Evolutionary conservation across 2,329 filamentous ascomycete species (phyloP).

Genomic region (Parasarocladium wereldwijsianum): DNA sequence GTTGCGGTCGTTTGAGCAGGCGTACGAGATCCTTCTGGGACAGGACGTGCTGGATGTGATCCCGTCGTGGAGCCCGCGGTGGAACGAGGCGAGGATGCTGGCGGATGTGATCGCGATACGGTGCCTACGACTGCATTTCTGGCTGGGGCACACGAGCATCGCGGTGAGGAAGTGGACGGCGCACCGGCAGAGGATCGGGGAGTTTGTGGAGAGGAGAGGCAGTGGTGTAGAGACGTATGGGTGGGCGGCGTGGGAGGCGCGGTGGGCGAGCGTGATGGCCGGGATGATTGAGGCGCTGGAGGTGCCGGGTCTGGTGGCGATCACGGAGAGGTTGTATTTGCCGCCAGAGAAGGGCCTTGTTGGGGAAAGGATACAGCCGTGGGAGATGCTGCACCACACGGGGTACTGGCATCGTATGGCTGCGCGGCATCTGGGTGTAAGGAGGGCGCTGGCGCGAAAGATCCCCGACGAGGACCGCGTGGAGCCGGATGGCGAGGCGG

Average conservation of each 20-base stretch:
- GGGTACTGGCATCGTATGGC: constrained; percentile 54
- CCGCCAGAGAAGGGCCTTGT: constrained; percentile 42
- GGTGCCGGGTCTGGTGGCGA: constrained; percentile 32
- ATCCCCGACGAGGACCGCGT: constrained; percentile 45
- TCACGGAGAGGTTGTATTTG: constrained; percentile 31
- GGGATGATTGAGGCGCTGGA: constrained; percentile 40
- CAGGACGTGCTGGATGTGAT: constrained; percentile 78
- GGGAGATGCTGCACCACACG: constrained; percentile 49
- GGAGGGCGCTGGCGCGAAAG: constrained; percentile 35
- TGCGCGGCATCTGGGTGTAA: constrained; percentile 37
- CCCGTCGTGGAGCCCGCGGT: constrained; percentile 77
- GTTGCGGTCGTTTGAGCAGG: constrained; percentile 70
- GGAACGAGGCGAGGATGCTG: constrained; percentile 82
- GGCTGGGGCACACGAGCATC: constrained; percentile 62
- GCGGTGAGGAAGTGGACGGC: constrained; percentile 69
- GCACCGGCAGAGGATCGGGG: constrained; percentile 59
- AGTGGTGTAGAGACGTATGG: constrained; percentile 81
- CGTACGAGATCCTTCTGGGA: constrained; percentile 71
- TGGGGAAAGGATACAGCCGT: constrained; percentile 44
- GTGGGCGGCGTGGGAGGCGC: constrained; percentile 86
- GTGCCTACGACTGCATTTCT: constrained; percentile 68
- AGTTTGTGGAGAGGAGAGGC: constrained; percentile 68
- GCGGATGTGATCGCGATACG: constrained; percentile 72
- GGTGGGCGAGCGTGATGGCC: constrained; percentile 51
- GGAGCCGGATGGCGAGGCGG: constrained; percentile 31